Evolutionary conservation across 495 filamentous ascomycete species (phyloP).

Genomic region (Parachaetomium inaequale): DNA sequence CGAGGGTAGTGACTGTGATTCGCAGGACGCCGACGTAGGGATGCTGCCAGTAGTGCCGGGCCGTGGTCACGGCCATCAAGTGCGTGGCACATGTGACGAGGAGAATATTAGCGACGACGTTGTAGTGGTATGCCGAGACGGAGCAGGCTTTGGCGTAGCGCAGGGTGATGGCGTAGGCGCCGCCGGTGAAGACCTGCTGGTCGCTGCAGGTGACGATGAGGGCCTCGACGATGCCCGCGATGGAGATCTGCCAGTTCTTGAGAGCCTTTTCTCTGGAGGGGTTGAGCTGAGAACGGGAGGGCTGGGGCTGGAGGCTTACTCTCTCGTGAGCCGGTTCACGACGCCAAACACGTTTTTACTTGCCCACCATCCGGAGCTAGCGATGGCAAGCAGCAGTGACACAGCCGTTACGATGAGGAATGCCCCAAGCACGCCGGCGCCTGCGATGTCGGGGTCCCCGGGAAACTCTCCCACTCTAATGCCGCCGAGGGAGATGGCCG

Average conservation of each 20-base stretch:
- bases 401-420: slow-evolving; percentile 21
- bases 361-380: slow-evolving; percentile 24
- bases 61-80: slow-evolving; percentile 35
- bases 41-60: slow-evolving; percentile 38
- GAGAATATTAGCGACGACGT: slow-evolving; percentile 40
- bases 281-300: not conserved
- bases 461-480: not conserved
- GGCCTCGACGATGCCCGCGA: slow-evolving; percentile 34
- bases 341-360: slow-evolving; percentile 21
- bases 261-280: slow-evolving; percentile 1
- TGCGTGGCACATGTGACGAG: slow-evolving; percentile 42
- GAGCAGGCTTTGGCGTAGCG: slow-evolving; percentile 37
- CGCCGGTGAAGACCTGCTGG: slow-evolving; percentile 43
- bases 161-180: slow-evolving; percentile 37
- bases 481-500: slow-evolving; percentile 5
- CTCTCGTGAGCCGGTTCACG: not conserved
- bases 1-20: slow-evolving; percentile 23
- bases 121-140: slow-evolving; percentile 44
- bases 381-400: slow-evolving; percentile 16
- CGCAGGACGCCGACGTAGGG: slow-evolving; percentile 28
- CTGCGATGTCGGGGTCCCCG: slow-evolving; percentile 26
- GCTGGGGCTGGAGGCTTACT: not conserved
- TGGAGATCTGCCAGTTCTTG: slow-evolving; percentile 15
- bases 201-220: slow-evolving; percentile 40
- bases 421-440: slow-evolving; percentile 26